phyloP scores from a whole-genome alignment of 352 stramenopile genomes.

The Pythium insidiosum region DNA sequence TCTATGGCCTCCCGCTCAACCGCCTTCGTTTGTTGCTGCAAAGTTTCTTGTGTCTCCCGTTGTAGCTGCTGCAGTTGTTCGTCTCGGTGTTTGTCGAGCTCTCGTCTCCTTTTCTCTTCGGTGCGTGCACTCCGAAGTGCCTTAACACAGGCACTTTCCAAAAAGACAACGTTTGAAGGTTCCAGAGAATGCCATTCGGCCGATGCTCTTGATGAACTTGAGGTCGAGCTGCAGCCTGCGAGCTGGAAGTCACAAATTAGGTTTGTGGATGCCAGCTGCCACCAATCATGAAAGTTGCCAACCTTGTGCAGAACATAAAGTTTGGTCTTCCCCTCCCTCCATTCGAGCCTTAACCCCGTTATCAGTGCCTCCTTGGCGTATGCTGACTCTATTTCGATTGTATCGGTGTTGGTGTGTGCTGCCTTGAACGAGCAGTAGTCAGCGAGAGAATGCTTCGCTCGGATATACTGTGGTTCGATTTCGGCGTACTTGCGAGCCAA shows the following conservation, averaged over 20 bases:
- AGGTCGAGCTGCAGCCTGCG: background rate
- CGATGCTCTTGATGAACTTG: background rate
- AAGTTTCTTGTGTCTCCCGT: slow-evolving; percentile 29
- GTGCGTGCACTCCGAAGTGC: slow-evolving; percentile 20
- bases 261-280: too few species aligned
- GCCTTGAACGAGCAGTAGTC: slow-evolving; percentile 61
- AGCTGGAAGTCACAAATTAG: too few species aligned
- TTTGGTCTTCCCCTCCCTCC: slow-evolving; percentile 53
- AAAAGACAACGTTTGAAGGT: slow-evolving; percentile 37
- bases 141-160: slow-evolving; percentile 33
- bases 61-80: slow-evolving; percentile 31
- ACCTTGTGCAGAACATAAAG: slow-evolving; percentile 59
- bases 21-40: slow-evolving; percentile 25
- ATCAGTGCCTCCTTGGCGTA: slow-evolving; percentile 35
- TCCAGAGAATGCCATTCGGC: slow-evolving; percentile 30
- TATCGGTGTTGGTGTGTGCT: background rate
- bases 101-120: slow-evolving; percentile 25
- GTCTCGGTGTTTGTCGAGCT: slow-evolving; percentile 23
- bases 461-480: slow-evolving; percentile 30
- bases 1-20: slow-evolving; percentile 22
- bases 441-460: slow-evolving; percentile 27
- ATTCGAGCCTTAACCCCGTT: slow-evolving; percentile 55
- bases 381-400: slow-evolving; percentile 1
- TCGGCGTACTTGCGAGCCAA: slow-evolving; percentile 38
- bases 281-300: too few species aligned